Base-by-base conservation (phyloP, 2,329 filamentous ascomycete species). In the Verticillium dahliae region DNA sequence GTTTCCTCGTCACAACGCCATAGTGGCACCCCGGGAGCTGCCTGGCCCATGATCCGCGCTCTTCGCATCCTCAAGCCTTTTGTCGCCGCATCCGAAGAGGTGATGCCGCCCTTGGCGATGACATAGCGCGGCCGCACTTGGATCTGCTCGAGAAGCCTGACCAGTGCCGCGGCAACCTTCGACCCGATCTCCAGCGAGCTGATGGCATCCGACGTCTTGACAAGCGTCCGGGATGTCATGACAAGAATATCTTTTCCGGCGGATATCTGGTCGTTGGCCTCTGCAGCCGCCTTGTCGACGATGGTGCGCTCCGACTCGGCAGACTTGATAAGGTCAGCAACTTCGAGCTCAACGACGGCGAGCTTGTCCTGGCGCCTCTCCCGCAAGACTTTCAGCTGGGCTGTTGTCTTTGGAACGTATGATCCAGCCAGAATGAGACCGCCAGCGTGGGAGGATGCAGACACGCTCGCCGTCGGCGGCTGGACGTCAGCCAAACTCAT, bases 81-180 rank as follows among this genome's bases (percentile, higher is more conserved):
- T 0, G 81, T 85, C 0, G 84, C 84, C 66, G 81, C 81, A 58
- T 86, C 83, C 0, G 81, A 85, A 0, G 80, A 83, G 0, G 85
- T 86, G 54, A 87, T 86, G 10, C 84, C 84, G 0, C 84, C 83
- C 70, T 83, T 86, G 0, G 83, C 82, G 67, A 87, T 83, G 2
- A 86, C 72, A 66, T 85, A 87, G 56, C 82, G 71, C 1, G 83
- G 83, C 37, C 78, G 75, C 7, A 78, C 74, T 13, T 79, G 71
- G 9, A 86, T 71, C 0, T 70, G 68, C 9, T 74, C 72, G 1
- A 86, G 65, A 52, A 87, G 80, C 1, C 71, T 71, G 0, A 86
- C 84, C 22, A 86, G 70, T 0, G 79, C 77, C 7, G 74, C 72
- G 0, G 83, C 83, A 10, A 87, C 78, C 0, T 74, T 75, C 1